Conservation (phyloP, 345 rosid genomes). For the Eucalyptus pumila region DNA sequence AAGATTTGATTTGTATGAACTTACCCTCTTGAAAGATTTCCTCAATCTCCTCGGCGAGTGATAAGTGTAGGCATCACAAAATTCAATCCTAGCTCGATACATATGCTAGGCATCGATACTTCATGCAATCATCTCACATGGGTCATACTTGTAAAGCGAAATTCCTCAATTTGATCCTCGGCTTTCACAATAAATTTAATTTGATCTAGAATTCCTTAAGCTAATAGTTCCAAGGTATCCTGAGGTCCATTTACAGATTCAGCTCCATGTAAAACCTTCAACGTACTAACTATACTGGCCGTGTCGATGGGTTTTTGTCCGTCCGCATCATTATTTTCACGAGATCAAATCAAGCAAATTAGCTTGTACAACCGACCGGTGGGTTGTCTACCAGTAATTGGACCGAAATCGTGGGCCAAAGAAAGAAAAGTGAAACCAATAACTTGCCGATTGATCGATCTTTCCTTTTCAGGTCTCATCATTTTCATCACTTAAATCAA, state of each 20-base stretch:
- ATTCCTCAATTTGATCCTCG: neutral
- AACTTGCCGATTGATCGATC: neutral
- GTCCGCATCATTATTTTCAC: neutral
- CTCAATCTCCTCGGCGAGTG: neutral
- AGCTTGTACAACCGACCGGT: neutral
- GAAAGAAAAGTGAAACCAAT: neutral
- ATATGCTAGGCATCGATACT: neutral
- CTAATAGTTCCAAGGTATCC: neutral
- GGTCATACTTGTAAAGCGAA: neutral
- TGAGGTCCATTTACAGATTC: neutral
- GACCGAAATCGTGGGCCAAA: too few relatives aligned
- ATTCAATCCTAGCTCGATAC: too few relatives aligned
- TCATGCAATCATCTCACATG: neutral
- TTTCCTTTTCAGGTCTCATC: neutral
- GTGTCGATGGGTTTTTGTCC: neutral
- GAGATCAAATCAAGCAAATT: neutral
- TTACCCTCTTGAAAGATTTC: neutral
- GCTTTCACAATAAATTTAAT: neutral
- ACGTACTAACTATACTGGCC: neutral
- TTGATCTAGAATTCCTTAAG: neutral
- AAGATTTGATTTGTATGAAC: neutral
- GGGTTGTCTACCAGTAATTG: neutral
- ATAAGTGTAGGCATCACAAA: rapidly evolving
- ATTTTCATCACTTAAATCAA: neutral
- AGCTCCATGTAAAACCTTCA: neutral